Evolutionary conservation across 768 basidiomycete genomes (phyloP).

Genomic region (Strobilomyces echinocephalus): DNA sequence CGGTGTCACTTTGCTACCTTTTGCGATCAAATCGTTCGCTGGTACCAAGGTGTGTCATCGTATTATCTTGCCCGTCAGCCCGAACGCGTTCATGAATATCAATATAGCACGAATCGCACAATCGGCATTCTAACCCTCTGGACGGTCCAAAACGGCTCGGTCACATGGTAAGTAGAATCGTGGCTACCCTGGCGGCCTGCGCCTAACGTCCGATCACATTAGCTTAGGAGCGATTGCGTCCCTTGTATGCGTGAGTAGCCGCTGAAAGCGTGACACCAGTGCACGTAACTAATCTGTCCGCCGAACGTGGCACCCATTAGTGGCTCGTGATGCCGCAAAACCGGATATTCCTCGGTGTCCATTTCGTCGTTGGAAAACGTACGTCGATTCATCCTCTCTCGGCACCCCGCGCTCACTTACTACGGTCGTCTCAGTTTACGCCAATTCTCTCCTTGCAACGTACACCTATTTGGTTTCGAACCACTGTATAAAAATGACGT

Average conservation of each 20-base stretch:
- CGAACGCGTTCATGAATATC: neutral
- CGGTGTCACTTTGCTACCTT: conserved; percentile 38
- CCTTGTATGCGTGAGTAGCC: conserved; percentile 16
- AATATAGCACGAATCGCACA: conserved; percentile 15
- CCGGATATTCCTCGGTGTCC: conserved; percentile 22
- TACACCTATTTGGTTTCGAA: conserved; percentile 3
- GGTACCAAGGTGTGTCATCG: conserved; percentile 30
- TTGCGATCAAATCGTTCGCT: conserved; percentile 36
- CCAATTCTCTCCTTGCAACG: conserved; percentile 26
- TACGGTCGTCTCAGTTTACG: conserved; percentile 11
- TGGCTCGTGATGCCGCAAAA: conserved; percentile 21
- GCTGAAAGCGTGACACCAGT: neutral
- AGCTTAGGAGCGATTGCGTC: conserved; percentile 16
- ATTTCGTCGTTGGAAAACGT: conserved; percentile 25
- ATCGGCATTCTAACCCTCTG: conserved; percentile 20
- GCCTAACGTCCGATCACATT: neutral
- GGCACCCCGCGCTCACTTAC: neutral
- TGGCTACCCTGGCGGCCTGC: neutral
- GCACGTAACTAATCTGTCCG: neutral
- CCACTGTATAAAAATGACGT: neutral
- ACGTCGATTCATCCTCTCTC: neutral
- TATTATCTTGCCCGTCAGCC: neutral
- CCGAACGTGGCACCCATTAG: neutral
- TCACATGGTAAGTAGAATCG: conserved; percentile 14
- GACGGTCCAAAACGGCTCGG: conserved; percentile 22